Base-by-base conservation (phyloP, 176 grass and related monocot species). In the Triticum turgidum region DNA sequence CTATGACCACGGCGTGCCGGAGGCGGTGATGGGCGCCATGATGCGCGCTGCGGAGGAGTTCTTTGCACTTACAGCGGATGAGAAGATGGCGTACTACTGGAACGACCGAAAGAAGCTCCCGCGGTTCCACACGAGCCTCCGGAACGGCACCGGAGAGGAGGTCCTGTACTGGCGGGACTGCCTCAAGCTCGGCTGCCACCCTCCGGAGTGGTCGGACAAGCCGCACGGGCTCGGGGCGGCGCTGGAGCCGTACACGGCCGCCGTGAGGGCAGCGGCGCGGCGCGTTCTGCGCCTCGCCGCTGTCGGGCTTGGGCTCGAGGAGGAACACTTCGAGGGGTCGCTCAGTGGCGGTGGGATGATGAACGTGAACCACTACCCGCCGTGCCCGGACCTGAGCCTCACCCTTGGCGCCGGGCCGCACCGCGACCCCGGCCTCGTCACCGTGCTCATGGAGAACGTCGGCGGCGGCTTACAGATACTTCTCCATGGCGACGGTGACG, bases 321-420 rank as follows among this genome's bases (percentile, higher is more conserved):
- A 54, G 51, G 51, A 18, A 6, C 15, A 54, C 51, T 54, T 54
- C 51, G 51, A 18, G 5, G 51, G 51, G 15, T 54, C 51, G 5
- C 51, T 54, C 51, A 54, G 51, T 5, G 51, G 15, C 15, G 15
- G 51, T 5, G 51, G 5, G 51, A 18, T 54, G 65, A 92, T 83
- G 78, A 79, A 73, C 59, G 77, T 83, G 29, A 92, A 92, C 59
- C 74, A 86, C 65, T 89, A 89, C 42, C 90, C 90, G 41, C 44
- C 71, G 34, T 89, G 90, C 64, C 69, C 38, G 20, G 35, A 73
- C 11, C 61, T 86, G 9, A 44, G 69, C 38, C 38, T 73, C 20
- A 73, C 69, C 6, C 51, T 54, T 5, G 51, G 51, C 51, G 5
- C 15, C 51, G 51, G 15, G 51, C 51, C 51, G 15, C 51, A 18